Evolutionary conservation across 2,329 filamentous ascomycete species (phyloP).

Genomic region (Stachybotrys chartarum): DNA sequence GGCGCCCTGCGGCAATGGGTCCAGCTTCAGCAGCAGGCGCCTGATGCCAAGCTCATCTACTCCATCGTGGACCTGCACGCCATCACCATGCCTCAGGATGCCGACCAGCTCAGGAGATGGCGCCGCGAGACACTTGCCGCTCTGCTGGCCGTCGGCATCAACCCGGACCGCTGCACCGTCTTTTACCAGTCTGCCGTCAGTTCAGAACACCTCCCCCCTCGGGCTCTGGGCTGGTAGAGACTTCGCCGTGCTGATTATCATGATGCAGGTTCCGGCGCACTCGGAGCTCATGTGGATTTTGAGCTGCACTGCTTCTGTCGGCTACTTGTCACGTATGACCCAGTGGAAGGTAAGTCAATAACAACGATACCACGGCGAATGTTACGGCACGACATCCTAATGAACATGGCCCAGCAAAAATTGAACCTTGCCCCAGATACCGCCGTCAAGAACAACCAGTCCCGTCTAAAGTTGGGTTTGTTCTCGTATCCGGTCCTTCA

Average conservation of each 20-base stretch:
- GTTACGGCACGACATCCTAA: not conserved
- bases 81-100: conserved; percentile 70
- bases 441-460: conserved; percentile 50
- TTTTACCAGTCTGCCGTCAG: conserved; percentile 76
- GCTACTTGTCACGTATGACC: conserved; percentile 96
- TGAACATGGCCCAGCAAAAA: conserved; percentile 53
- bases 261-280: conserved; percentile 63
- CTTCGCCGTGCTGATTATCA: not conserved
- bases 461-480: conserved; percentile 71
- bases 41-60: conserved; percentile 61
- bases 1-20: conserved; percentile 87
- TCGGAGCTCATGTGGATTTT: conserved; percentile 95
- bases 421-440: conserved; percentile 55
- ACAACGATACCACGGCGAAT: not conserved
- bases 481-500: conserved; percentile 96
- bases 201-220: not conserved
- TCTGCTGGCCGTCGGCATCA: conserved; percentile 75
- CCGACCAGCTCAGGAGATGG: conserved; percentile 51
- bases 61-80: conserved; percentile 93
- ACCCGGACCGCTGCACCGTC: conserved; percentile 67
- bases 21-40: conserved; percentile 58
- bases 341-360: conserved; percentile 76
- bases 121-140: conserved; percentile 72
- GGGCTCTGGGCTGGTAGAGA: too few species aligned
- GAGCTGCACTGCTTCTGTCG: conserved; percentile 83